Conservation (phyloP, 2,329 filamentous ascomycete genomes). For the Tolypocladium paradoxum region DNA sequence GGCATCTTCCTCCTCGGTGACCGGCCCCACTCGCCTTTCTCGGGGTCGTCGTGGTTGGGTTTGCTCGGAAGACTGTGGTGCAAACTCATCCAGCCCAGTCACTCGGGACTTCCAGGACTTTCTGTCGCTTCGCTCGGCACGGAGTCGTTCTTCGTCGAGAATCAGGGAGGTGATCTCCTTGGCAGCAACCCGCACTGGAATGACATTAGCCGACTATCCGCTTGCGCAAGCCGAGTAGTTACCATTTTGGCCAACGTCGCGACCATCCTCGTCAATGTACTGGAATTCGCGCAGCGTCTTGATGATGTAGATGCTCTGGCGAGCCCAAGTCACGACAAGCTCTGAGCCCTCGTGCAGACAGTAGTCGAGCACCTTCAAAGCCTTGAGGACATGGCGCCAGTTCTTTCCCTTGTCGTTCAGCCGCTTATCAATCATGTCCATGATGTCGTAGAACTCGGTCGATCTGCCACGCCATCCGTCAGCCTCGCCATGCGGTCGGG, state of each 20-base stretch:
- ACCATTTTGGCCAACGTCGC: conserved; percentile 96
- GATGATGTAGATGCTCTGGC: conserved; percentile 97
- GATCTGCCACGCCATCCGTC: conserved; percentile 47
- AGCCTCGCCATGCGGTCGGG: background rate
- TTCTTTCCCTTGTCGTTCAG: conserved; percentile 99
- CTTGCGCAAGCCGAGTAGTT: conserved; percentile 9
- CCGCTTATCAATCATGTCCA: conserved; percentile 99
- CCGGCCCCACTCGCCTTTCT: conserved; percentile 30
- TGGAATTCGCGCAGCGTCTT: conserved; percentile 96
- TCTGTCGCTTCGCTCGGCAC: conserved; percentile 80
- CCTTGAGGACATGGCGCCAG: conserved; percentile 96
- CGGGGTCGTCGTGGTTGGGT: conserved; percentile 32
- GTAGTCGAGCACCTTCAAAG: conserved; percentile 94
- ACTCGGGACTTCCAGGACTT: conserved; percentile 97
- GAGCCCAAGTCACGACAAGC: conserved; percentile 92
- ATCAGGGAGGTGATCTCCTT: conserved; percentile 92
- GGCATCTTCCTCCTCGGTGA: conserved; percentile 70
- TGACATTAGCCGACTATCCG: conserved; percentile 6
- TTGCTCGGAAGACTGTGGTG: conserved; percentile 31
- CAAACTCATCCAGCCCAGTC: conserved; percentile 79
- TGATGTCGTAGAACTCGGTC: conserved; percentile 97
- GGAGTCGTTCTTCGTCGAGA: conserved; percentile 84
- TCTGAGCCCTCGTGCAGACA: conserved; percentile 96
- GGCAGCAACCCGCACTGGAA: conserved; percentile 78
- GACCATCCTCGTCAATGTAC: conserved; percentile 89